Base-by-base conservation (phyloP, 2,329 filamentous ascomycete genomes). In the Ophiostoma quercus region DNA sequence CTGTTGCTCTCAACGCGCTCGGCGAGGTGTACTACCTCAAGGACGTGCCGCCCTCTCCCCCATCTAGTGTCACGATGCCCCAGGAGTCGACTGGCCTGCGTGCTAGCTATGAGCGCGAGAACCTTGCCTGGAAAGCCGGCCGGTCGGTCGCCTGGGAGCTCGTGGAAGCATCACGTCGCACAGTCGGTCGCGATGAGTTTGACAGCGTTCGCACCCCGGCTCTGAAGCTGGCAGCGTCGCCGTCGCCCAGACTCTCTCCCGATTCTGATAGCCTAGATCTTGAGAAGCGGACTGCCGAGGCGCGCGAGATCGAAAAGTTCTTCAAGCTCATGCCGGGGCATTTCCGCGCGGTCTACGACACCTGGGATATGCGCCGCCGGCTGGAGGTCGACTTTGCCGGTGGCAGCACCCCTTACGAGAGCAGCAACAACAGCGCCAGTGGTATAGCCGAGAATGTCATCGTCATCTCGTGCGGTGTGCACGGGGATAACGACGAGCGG, bases 291-390 rank as follows among this genome's bases (percentile, higher is more conserved):
- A 79, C 83, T 51, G 88, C 91, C 1, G 93, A 97, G 77, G 92
- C 92, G 1, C 85, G 85, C 67, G 92, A 96, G 77, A 92, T 97
- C 69, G 91, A 96, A 74, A 86, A 84, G 60, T 96, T 91, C 74
- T 78, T 96, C 22, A 82, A 82, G 0, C 88, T 90, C 74, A 89
- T 87, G 74, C 94, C 94, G 3, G 85, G 87, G 57, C 87, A 96
- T 74, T 96, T 96, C 77, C 88, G 89, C 29, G 89, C 88, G 75
- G 82, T 87, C 1, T 98, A 91, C 76, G 82, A 90, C 71, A 90
- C 91, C 2, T 98, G 95, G 94, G 92, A 98, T 76, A 98, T 98
- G 94, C 88, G 88, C 68, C 87, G 93, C 71, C 88, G 83, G 72
- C 81, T 98, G 2, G 90, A 95, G 75, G 92, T 97, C 2, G 95